Conservation (phyloP, 352 stramenopile species). For the Phytophthora foliorum region DNA sequence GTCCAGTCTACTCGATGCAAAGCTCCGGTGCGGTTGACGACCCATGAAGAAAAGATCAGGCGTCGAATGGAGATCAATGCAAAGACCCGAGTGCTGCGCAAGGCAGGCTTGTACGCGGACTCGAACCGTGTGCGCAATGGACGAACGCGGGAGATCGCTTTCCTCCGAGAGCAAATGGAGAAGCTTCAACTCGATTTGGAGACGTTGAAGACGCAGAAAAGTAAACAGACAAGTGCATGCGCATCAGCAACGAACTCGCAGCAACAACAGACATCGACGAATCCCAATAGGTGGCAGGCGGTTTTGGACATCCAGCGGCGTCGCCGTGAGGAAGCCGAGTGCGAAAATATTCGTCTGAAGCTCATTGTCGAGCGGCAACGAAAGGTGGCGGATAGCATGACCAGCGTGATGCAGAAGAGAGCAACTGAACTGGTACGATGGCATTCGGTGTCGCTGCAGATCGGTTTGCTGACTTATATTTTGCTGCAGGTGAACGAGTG, state of each 20-base stretch:
- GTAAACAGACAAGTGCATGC: not conserved
- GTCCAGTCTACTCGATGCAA: slow-evolving; percentile 28
- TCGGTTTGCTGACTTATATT: slow-evolving; percentile 1
- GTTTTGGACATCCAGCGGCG: slow-evolving; percentile 33
- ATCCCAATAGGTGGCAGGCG: slow-evolving; percentile 26
- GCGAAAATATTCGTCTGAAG: slow-evolving; percentile 52
- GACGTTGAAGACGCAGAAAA: slow-evolving; percentile 9
- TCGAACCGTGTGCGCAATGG: slow-evolving; percentile 39
- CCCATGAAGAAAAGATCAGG: slow-evolving; percentile 12
- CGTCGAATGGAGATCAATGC: slow-evolving; percentile 23
- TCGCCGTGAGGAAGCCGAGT: slow-evolving; percentile 40
- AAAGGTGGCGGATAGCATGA: slow-evolving; percentile 18
- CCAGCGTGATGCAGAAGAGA: slow-evolving; percentile 15
- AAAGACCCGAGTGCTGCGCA: slow-evolving; percentile 21
- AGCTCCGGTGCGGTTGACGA: slow-evolving; percentile 15
- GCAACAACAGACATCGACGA: not conserved
- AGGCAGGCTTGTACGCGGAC: slow-evolving; percentile 27
- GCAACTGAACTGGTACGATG: slow-evolving; percentile 11
- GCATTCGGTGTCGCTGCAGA: not conserved
- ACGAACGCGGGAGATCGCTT: slow-evolving; percentile 35
- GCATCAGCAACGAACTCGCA: not conserved
- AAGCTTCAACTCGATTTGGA: slow-evolving; percentile 33
- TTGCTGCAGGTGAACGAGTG: slow-evolving; percentile 32
- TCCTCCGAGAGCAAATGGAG: slow-evolving; percentile 42
- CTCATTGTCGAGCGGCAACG: slow-evolving; percentile 44